phyloP scores from a whole-genome alignment of 257 asterid genomes.

The Capsicum pubescens region DNA sequence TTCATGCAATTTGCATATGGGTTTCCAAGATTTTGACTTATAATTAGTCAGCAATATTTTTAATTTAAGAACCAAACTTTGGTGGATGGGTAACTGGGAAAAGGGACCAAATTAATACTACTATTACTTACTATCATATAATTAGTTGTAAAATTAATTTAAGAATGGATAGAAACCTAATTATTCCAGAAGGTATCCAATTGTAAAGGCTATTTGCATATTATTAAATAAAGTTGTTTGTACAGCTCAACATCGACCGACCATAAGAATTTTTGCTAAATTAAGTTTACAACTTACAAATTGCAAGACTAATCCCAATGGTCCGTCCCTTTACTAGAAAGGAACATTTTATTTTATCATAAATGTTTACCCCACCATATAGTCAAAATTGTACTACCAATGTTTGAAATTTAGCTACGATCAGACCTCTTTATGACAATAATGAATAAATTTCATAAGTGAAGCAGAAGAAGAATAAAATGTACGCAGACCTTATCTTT shows the following conservation, averaged over 20 bases:
- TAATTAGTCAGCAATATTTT: slow-evolving; percentile 6
- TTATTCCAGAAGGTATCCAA: slow-evolving; percentile 3
- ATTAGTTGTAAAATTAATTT: background rate
- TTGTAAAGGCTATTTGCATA: background rate
- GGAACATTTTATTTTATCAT: slow-evolving; percentile 7
- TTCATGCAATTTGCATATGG: slow-evolving; percentile 23
- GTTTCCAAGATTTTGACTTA: slow-evolving; percentile 20
- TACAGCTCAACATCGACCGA: slow-evolving; percentile 32
- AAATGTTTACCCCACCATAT: background rate
- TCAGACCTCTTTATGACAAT: background rate
- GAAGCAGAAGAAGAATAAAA: no score
- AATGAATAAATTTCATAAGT: no score
- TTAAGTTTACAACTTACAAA: background rate
- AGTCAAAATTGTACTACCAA: background rate
- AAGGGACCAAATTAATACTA: slow-evolving; percentile 10
- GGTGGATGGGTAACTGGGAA: slow-evolving; percentile 17
- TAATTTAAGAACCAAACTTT: background rate
- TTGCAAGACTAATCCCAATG: slow-evolving; percentile 13
- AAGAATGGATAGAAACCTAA: slow-evolving; percentile 23
- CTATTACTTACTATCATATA: background rate
- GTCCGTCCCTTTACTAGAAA: slow-evolving; percentile 7
- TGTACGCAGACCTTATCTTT: no score
- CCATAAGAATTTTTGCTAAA: background rate
- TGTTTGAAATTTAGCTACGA: background rate
- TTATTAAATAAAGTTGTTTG: background rate